Conservation (phyloP, 2,329 filamentous ascomycete species). For the Alternaria ventricosa region DNA sequence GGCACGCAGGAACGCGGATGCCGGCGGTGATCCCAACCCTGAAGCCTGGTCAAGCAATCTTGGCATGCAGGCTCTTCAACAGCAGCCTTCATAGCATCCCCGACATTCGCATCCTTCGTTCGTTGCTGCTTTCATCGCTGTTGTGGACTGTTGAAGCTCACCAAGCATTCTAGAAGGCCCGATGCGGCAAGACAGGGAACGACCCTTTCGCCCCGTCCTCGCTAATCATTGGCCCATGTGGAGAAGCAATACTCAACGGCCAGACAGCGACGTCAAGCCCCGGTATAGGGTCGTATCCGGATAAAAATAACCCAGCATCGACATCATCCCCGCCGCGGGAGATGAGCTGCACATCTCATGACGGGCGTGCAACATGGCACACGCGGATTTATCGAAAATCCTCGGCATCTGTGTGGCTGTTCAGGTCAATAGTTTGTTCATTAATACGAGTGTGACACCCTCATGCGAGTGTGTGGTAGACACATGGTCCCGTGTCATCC, state of each 20-base stretch:
- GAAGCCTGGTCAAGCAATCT: neutral
- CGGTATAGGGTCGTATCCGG: conserved; percentile 8
- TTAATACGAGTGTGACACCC: neutral
- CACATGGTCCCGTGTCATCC: conserved; percentile 2
- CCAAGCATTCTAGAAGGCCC: conserved; percentile 15
- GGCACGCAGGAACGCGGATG: conserved; percentile 6
- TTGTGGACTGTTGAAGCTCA: neutral
- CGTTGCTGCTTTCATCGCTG: neutral
- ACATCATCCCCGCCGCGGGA: conserved; percentile 2
- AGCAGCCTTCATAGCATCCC: neutral
- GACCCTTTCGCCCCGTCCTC: conserved; percentile 12
- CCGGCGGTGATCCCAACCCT: conserved; percentile 2
- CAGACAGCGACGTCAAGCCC: conserved; percentile 24
- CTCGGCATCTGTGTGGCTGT: neutral
- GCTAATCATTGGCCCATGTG: conserved; percentile 23
- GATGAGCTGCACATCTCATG: conserved; percentile 4
- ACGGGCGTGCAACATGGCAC: conserved; percentile 2
- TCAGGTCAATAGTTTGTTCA: neutral
- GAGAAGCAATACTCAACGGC: conserved; percentile 27
- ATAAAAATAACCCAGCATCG: conserved; percentile 26
- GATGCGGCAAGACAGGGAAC: conserved; percentile 5
- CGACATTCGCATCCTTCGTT: neutral
- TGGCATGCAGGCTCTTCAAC: neutral
- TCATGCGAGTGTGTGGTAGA: neutral
- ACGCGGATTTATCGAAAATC: neutral